A percentile compares a stretch with the other conserved stretches of the same genome.
Conservation (phyloP, 176 grass and related monocot genomes). For the Avena atlantica region DNA sequence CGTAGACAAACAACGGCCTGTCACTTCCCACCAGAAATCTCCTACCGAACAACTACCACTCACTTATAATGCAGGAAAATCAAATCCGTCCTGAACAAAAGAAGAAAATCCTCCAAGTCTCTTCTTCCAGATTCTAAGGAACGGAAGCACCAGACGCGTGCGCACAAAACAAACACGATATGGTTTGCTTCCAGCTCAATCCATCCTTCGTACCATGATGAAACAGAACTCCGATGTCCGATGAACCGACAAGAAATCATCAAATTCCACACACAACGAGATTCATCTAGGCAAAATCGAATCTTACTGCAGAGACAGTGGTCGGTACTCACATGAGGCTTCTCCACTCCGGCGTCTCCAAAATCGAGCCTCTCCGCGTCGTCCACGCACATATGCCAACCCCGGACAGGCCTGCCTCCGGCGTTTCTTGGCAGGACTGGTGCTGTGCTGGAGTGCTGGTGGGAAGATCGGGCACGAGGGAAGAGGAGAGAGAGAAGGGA, state of each 20-base stretch:
- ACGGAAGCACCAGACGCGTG: slow-evolving; percentile 32
- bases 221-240: neutral
- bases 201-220: slow-evolving; percentile 9
- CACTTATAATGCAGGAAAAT: slow-evolving; percentile 25
- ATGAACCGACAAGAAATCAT: neutral
- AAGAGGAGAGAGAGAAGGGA: slow-evolving; percentile 6
- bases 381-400: slow-evolving; percentile 72
- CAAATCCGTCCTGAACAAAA: neutral
- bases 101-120: neutral
- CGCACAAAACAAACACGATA: neutral
- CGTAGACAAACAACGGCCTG: slow-evolving; percentile 23
- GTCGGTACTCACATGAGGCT: slow-evolving; percentile 50
- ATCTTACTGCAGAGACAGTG: neutral
- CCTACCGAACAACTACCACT: neutral
- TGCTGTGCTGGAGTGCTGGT: slow-evolving; percentile 27
- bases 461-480: slow-evolving; percentile 26
- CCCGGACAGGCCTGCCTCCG: neutral
- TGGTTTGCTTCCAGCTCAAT: slow-evolving; percentile 22
- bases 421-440: slow-evolving; percentile 40
- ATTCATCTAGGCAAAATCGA: neutral
- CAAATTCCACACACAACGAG: neutral
- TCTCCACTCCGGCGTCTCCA: slow-evolving; percentile 37
- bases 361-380: slow-evolving; percentile 51
- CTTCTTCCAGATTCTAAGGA: neutral
- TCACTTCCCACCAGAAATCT: slow-evolving; percentile 31